Conservation (phyloP, 805 yeast genomes). For the Candida andamanensis region DNA sequence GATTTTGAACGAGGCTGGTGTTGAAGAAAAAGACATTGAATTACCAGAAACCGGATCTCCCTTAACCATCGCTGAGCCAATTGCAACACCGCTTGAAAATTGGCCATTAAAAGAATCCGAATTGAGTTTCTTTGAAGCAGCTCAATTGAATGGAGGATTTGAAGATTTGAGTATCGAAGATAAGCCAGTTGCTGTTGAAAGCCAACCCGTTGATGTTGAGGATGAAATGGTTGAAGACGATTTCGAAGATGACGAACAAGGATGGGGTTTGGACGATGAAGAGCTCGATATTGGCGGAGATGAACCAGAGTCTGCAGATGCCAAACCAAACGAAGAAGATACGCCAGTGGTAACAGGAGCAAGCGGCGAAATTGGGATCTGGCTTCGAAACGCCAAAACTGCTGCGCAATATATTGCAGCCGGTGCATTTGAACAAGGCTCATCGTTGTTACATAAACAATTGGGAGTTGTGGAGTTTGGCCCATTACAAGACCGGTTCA, state of each 20-base stretch:
- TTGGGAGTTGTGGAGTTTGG: conserved; percentile 81
- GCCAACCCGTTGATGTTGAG: conserved; percentile 8
- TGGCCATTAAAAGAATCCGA: conserved; percentile 83
- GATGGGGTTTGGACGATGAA: conserved; percentile 81
- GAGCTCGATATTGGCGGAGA: conserved; percentile 60
- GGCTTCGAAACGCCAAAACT: conserved; percentile 86
- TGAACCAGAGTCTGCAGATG: conserved; percentile 8
- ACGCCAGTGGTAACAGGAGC: conserved; percentile 22
- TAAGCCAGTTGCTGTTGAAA: too few relatives aligned
- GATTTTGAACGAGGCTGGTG: conserved; percentile 65
- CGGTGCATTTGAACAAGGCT: conserved; percentile 94
- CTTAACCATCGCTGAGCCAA: conserved; percentile 44
- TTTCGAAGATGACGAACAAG: conserved; percentile 51
- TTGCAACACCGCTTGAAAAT: conserved; percentile 41
- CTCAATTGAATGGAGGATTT: conserved; percentile 60
- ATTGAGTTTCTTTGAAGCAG: conserved; percentile 79
- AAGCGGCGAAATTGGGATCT: conserved; percentile 60
- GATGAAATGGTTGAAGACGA: conserved; percentile 28
- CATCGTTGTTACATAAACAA: conserved; percentile 86
- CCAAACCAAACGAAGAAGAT: conserved; percentile 10
- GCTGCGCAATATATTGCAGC: conserved; percentile 94
- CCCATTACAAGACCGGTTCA: conserved; percentile 77
- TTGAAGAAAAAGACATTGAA: conserved; percentile 56
- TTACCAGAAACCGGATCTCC: conserved; percentile 51
- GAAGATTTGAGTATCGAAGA: conserved; percentile 57